Conservation (phyloP, 495 filamentous ascomycete genomes). For the Platismatia glauca region DNA sequence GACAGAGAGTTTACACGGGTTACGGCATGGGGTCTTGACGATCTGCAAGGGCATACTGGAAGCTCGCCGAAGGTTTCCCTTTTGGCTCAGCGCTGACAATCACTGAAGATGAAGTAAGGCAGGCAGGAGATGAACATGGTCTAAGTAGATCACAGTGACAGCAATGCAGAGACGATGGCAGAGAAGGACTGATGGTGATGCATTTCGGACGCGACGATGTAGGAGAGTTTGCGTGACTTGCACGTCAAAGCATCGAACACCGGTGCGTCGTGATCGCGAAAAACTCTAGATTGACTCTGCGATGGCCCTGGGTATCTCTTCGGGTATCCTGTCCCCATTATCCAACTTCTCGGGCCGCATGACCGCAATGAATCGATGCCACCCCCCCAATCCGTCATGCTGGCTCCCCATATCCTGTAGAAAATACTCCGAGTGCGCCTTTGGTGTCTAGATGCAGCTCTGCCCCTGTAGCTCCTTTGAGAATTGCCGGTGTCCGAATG, state of each 20-base stretch:
- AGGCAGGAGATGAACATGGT: neutral
- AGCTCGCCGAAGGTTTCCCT: neutral
- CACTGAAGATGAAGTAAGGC: neutral
- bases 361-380: neutral
- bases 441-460: neutral
- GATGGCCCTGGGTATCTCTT: conserved; percentile 3
- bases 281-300: neutral
- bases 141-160: neutral
- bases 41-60: neutral
- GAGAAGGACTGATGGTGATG: neutral
- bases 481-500: neutral
- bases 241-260: neutral
- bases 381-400: neutral
- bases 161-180: neutral
- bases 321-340: neutral
- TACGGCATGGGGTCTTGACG: neutral
- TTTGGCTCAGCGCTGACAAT: neutral
- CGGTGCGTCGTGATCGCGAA: neutral
- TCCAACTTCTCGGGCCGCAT: neutral
- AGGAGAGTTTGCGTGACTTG: neutral
- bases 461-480: neutral
- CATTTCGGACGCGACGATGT: neutral
- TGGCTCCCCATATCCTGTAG: neutral
- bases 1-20: neutral
- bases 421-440: conserved; percentile 1